Base-by-base conservation (phyloP, 345 rosid genomes). In the Anastatica hierochuntica region DNA sequence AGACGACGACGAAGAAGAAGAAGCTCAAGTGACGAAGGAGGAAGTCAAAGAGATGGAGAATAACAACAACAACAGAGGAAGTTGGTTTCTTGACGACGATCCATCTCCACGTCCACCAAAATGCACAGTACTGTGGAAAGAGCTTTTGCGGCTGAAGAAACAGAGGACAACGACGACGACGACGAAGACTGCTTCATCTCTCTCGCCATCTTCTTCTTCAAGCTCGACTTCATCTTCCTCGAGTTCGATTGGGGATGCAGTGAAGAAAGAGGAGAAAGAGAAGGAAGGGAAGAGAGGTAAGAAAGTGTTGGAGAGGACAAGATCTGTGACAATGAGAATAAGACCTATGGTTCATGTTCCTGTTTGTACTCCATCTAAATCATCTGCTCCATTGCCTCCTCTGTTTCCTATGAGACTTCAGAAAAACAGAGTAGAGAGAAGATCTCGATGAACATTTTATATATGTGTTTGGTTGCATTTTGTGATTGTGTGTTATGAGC, bases 31-130 rank as follows among this genome's bases (percentile, higher is more conserved):
- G 3, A 23, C n/a, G n/a, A n/a, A n/a, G n/a, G n/a, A n/a, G n/a
- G n/a, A n/a, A n/a, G n/a, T n/a, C n/a, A n/a, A n/a, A n/a, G 81
- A 79, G 14, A 40, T 53, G 1, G 62, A 66, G 23, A 45, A 36
- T 4, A 60, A 16, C 31, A 27, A 27, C 58, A 76, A 29, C 49
- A 60, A 40, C 53, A 76, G 72, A 46, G 72, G 71, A 8, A 75
- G 60, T 39, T 88, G 96, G 96, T 85, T 81, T 68, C 74, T 83
- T 35, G 96, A 92, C 49, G 96, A 92, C 31, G 96, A 92, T 33
- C 95, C 96, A 23, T 92, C 98, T 42, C 98, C 98, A 7, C 73
- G 97, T 53, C 97, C 95, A 34, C 97, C 97, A 4, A 90, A 90
- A 53, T 90, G 97, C 55, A 87, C 96, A 2, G 96, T 92, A 4